Evolutionary conservation across 495 filamentous ascomycete species (phyloP), one percentile per base, ranked within the genome.

Genomic region (Talaromyces borbonicus): DNA sequence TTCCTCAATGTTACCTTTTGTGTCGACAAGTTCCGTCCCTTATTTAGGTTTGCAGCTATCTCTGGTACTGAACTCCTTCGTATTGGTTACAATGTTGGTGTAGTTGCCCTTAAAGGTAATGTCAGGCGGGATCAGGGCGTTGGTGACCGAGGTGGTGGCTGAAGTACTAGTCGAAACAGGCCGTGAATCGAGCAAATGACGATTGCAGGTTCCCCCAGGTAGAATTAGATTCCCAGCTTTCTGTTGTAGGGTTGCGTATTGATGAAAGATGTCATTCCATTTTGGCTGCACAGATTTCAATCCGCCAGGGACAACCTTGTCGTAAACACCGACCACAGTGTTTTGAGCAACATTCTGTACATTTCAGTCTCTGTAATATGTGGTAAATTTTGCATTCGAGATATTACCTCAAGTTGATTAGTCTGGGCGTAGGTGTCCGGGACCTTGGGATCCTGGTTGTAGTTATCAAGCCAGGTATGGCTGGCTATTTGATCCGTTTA

Each of bases 341-440:
- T 51, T 49, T 50, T 66, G 58, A 2, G 60, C 62, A 14, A 66
- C 44, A 46, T 63, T 49, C 41, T 44, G n/a, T n/a, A n/a, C n/a
- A n/a, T n/a, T n/a, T n/a, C n/a, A n/a, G n/a, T n/a, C n/a, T n/a
- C n/a, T n/a, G n/a, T n/a, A n/a, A n/a, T n/a, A n/a, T n/a, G n/a
- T n/a, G n/a, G n/a, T n/a, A n/a, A n/a, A n/a, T n/a, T n/a, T n/a
- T n/a, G n/a, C n/a, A n/a, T n/a, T n/a, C n/a, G 14, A 16, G 8
- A 18, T 5, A 12, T 19, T 31, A 44, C 41, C 46, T 66, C 62
- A 7, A 41, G 15, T 32, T 47, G 53, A 29, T 37, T 40, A 33
- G 52, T 54, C 20, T 53, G 52, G 9, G 53, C 50, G 26, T 64
- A 64, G 18, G 37, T 25, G 39, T 51, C 52, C 8, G 55, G 46